These are phyloP conservation scores for Pseudovirgaria hyperparasitica DNA, from an alignment of 2,329 filamentous ascomycete species.

Conservation along the genomic window DNA sequence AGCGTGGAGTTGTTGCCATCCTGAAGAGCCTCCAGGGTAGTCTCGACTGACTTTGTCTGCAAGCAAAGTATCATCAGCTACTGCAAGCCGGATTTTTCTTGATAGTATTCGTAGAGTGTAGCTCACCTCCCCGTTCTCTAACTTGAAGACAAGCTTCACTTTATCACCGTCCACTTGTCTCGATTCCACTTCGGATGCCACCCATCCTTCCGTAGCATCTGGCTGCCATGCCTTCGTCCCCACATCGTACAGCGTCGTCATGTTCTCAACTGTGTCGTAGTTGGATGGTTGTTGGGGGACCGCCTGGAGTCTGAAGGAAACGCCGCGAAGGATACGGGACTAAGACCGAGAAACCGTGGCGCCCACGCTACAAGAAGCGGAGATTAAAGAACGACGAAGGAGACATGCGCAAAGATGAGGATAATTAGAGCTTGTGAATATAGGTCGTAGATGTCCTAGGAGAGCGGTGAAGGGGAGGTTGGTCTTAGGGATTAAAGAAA, in stretches of 20 bases:
- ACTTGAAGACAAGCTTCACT: conserved; percentile 72
- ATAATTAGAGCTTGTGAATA: too few relatives aligned
- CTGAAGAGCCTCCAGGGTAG: conserved; percentile 63
- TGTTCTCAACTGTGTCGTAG: conserved; percentile 28
- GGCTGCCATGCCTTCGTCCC: conserved; percentile 98
- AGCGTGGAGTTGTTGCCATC: conserved; percentile 65
- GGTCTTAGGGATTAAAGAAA: too few relatives aligned
- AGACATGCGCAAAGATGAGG: too few relatives aligned
- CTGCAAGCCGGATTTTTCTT: not conserved
- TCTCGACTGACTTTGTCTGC: conserved; percentile 68
- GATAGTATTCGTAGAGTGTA: not conserved
- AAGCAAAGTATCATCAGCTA: not conserved
- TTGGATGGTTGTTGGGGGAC: conserved; percentile 8
- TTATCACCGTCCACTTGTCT: conserved; percentile 78
- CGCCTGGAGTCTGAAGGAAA: conserved; percentile 3
- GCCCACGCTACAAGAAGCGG: conserved; percentile 1
- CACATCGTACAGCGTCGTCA: conserved; percentile 93
- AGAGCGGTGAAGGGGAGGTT: too few relatives aligned
- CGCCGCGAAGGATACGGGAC: conserved; percentile 1
- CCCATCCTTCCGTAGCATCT: conserved; percentile 90
- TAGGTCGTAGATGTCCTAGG: too few relatives aligned
- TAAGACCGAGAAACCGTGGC: conserved; percentile 1
- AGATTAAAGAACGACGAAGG: not conserved
- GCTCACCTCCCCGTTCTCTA: conserved; percentile 82
- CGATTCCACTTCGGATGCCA: conserved; percentile 85